Conservation (phyloP, 768 basidiomycete genomes). For the Rhodotorula taiwanensis region DNA sequence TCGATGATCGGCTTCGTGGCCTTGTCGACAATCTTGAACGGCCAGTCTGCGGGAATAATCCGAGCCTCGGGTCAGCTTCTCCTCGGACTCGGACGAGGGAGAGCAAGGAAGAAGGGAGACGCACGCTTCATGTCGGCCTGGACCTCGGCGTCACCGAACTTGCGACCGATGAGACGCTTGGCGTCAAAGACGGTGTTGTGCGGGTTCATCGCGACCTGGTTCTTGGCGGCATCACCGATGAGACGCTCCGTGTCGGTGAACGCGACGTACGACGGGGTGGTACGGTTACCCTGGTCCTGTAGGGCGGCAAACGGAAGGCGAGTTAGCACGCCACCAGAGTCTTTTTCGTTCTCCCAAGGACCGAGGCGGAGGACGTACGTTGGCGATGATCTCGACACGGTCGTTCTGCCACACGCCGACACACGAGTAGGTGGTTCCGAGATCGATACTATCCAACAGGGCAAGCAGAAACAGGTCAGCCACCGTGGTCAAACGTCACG, state of each 20-base stretch:
- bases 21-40: conserved; percentile 49
- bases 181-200: conserved; percentile 95
- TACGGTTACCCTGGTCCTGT: conserved; percentile 49
- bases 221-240: conserved; percentile 98
- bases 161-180: conserved; percentile 94
- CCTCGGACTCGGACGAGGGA: not conserved
- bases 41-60: conserved; percentile 35
- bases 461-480: not conserved
- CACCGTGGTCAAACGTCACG: not conserved
- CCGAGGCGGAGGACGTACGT: conserved; percentile 40
- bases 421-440: conserved; percentile 49
- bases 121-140: conserved; percentile 51
- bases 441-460: conserved; percentile 20
- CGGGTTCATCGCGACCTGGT: conserved; percentile 98
- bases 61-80: not conserved
- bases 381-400: conserved; percentile 48
- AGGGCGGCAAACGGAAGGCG: not conserved
- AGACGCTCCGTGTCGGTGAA: conserved; percentile 69
- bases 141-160: conserved; percentile 58
- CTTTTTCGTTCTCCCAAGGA: no score
- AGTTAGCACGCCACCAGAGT: no score
- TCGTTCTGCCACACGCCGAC: conserved; percentile 49
- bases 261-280: conserved; percentile 51
- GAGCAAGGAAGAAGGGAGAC: conserved; percentile 10
- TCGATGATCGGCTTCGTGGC: conserved; percentile 53